Conservation (phyloP, 805 yeast species). For the Zygosaccharomyces rouxii region DNA sequence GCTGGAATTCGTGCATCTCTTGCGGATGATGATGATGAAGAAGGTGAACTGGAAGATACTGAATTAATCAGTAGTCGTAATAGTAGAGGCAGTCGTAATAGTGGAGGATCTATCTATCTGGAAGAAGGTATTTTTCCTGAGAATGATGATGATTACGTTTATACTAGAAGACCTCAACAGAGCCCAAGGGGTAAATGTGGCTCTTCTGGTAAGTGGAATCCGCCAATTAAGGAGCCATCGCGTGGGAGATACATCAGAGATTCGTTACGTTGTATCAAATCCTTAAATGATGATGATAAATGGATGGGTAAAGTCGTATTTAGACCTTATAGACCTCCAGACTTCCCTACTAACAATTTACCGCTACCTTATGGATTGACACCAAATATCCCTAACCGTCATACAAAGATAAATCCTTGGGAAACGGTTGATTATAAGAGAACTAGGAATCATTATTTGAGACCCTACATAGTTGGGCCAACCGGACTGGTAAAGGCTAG, state of each 20-base stretch:
- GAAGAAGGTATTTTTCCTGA: conserved; percentile 31
- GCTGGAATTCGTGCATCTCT: conserved; percentile 6
- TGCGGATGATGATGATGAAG: conserved; percentile 15
- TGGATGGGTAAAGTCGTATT: conserved; percentile 50
- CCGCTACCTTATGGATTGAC: conserved; percentile 22
- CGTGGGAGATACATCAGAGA: conserved; percentile 45
- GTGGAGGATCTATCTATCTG: conserved; percentile 20
- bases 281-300: conserved; percentile 46
- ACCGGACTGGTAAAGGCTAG: conserved; percentile 26
- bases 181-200: background rate
- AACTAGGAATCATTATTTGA: conserved; percentile 29
- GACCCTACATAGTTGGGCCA: conserved; percentile 30
- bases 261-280: conserved; percentile 53
- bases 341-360: conserved; percentile 23
- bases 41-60: conserved; percentile 12
- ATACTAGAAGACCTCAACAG: conserved; percentile 14
- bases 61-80: conserved; percentile 14
- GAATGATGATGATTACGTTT: conserved; percentile 24
- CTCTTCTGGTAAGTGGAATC: conserved; percentile 44
- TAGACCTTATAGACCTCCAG: conserved; percentile 27
- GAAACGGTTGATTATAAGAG: conserved; percentile 10
- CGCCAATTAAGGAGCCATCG: conserved; percentile 37
- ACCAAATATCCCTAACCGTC: conserved; percentile 3
- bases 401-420: conserved; percentile 4
- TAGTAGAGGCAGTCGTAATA: conserved; percentile 12